Percentiles rank a stretch among this genome's conserved stretches.
Conservation (phyloP, 768 basidiomycete genomes). For the Mycena rebaudengoi region DNA sequence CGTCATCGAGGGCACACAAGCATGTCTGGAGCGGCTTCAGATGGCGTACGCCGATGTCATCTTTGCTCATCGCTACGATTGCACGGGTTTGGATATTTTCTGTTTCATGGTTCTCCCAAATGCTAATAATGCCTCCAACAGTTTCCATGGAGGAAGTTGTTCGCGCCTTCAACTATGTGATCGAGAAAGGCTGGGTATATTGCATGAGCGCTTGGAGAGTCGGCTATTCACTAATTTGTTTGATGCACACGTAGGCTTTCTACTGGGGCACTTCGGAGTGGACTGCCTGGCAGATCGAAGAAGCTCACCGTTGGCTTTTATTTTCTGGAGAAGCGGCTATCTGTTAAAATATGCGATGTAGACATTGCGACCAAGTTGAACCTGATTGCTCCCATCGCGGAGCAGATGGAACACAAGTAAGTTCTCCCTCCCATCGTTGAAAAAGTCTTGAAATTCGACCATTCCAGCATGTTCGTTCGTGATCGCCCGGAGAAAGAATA, state of each 20-base stretch:
- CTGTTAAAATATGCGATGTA: slow-evolving; percentile 28
- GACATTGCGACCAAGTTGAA: slow-evolving; percentile 74
- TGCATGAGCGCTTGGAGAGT: no score
- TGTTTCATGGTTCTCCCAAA: background rate
- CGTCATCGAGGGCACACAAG: slow-evolving; percentile 79
- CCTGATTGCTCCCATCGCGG: slow-evolving; percentile 75
- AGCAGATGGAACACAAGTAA: slow-evolving; percentile 80
- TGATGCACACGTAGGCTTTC: no score
- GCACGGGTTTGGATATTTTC: slow-evolving; percentile 47
- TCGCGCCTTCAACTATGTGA: slow-evolving; percentile 81
- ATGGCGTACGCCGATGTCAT: slow-evolving; percentile 81
- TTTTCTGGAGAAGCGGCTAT: background rate
- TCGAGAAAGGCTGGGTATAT: slow-evolving; percentile 79
- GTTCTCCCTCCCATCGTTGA: slow-evolving; percentile 21
- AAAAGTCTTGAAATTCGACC: background rate
- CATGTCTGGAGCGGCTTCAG: slow-evolving; percentile 70
- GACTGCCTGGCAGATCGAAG: slow-evolving; percentile 72
- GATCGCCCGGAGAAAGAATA: slow-evolving; percentile 88
- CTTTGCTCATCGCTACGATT: slow-evolving; percentile 76
- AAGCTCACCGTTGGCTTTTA: slow-evolving; percentile 62
- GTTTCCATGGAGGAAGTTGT: slow-evolving; percentile 82
- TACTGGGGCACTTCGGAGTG: slow-evolving; percentile 86
- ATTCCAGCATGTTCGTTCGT: slow-evolving; percentile 74
- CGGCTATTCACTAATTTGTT: no score
- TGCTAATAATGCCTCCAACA: slow-evolving; percentile 19